A percentile compares a stretch with the other conserved stretches of the same genome.
Evolutionary conservation across 163 green algal genomes (phyloP).

Genomic region (Scenedesmus sp.): DNA sequence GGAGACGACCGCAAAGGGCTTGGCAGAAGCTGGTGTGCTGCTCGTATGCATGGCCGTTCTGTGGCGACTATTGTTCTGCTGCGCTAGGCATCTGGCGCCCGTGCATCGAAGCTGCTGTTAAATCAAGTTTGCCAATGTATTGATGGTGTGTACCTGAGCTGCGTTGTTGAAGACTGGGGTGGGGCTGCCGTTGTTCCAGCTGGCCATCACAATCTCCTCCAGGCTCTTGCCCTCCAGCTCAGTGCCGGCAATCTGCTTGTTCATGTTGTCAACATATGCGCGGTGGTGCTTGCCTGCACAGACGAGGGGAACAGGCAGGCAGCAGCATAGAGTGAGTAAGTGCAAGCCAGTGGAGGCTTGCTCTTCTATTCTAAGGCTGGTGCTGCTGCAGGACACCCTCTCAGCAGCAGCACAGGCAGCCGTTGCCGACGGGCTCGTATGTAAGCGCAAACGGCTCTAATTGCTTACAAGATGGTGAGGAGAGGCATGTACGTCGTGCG

Average conservation of each 20-base stretch:
- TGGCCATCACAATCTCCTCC: conserved; percentile 89
- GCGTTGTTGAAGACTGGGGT: conserved; percentile 98
- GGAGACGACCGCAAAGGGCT: too few species aligned
- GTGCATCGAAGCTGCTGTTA: too few species aligned
- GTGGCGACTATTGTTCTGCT: neutral
- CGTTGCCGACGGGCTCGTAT: neutral
- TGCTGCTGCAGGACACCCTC: neutral
- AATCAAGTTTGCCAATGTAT: too few species aligned
- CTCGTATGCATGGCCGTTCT: too few species aligned
- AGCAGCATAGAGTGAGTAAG: neutral
- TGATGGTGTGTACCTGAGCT: conserved; percentile 73
- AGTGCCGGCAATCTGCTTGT: conserved; percentile 94
- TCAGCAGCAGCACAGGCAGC: neutral
- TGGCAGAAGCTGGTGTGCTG: too few species aligned
- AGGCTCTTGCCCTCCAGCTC: conserved; percentile 87
- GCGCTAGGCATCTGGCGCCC: neutral
- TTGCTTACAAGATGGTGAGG: neutral
- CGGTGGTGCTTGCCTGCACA: conserved; percentile 50
- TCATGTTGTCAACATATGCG: conserved; percentile 87
- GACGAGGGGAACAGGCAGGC: neutral
- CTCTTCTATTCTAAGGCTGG: neutral
- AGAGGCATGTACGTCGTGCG: neutral
- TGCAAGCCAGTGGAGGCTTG: neutral
- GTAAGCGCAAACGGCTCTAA: neutral
- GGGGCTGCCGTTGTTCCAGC: conserved; percentile 91